Evolutionary conservation across 805 yeast genomes (phyloP).

Genomic region (Wickerhamiella spandovensis): DNA sequence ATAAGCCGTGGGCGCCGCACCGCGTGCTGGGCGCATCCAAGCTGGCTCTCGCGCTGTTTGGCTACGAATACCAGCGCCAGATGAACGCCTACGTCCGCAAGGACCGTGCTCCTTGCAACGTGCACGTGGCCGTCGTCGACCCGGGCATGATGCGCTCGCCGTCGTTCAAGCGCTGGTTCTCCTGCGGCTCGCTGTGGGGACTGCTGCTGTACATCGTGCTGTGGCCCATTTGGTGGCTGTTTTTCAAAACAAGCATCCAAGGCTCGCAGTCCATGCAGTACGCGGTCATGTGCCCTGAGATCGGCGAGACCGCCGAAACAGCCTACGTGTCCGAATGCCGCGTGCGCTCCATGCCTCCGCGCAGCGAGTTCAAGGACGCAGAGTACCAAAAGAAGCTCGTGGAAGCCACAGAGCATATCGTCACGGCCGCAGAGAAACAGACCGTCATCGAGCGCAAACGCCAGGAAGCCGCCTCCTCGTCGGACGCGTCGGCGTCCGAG

Average conservation of each 20-base stretch:
- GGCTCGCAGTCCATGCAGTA: slow-evolving; percentile 72
- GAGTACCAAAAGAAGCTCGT: slow-evolving; percentile 48
- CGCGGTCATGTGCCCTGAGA: slow-evolving; percentile 59
- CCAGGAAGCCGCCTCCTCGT: slow-evolving; percentile 2
- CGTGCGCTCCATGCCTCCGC: slow-evolving; percentile 32
- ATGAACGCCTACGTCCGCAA: slow-evolving; percentile 46
- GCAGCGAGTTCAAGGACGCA: slow-evolving; percentile 51
- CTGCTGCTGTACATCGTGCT: slow-evolving; percentile 49
- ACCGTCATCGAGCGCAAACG: slow-evolving; percentile 55
- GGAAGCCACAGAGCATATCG: slow-evolving; percentile 44
- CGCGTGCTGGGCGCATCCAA: slow-evolving; percentile 72
- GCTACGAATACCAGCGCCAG: slow-evolving; percentile 62
- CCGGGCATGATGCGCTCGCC: slow-evolving; percentile 91
- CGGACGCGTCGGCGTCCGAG: too few relatives aligned
- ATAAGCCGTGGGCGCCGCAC: slow-evolving; percentile 56
- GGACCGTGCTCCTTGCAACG: slow-evolving; percentile 54
- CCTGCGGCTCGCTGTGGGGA: slow-evolving; percentile 52
- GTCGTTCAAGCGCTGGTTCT: slow-evolving; percentile 61
- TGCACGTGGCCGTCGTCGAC: slow-evolving; percentile 62
- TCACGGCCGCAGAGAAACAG: slow-evolving; percentile 50
- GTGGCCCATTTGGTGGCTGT: slow-evolving; percentile 74
- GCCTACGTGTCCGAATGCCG: slow-evolving; percentile 62
- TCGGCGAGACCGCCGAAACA: slow-evolving; percentile 50
- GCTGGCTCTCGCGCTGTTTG: slow-evolving; percentile 59
- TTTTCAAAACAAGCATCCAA: slow-evolving; percentile 58